Evolutionary conservation across 768 basidiomycete genomes (phyloP).

Genomic region (Leccinum aurantiacum): DNA sequence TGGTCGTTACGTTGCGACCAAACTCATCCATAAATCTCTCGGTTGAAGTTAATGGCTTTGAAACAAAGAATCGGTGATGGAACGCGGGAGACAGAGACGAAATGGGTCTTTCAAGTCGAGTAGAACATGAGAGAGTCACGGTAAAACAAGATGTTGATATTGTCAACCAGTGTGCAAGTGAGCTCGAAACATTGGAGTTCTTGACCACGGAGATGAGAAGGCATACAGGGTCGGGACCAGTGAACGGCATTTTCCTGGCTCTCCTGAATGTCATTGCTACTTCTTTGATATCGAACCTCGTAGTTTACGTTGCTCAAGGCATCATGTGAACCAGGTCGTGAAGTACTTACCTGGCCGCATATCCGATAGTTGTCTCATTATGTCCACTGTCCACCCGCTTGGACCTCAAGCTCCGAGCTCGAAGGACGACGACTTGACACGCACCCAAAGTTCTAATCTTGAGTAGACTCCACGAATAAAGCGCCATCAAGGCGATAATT

Average conservation of each 20-base stretch:
- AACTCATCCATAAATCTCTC: not conserved
- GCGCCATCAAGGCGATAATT: not conserved
- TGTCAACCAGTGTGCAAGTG: not conserved
- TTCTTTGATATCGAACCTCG: not conserved
- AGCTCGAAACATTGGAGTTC: not conserved
- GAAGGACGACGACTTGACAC: not conserved
- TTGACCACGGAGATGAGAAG: conserved; percentile 6
- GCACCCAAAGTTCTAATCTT: not conserved
- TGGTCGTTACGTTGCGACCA: conserved; percentile 1
- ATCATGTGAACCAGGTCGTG: not conserved
- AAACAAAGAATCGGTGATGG: conserved; percentile 1
- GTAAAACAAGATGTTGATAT: conserved; percentile 2
- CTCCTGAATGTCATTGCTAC: not conserved
- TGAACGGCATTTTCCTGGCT: not conserved
- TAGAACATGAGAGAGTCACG: not conserved
- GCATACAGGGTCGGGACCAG: not conserved
- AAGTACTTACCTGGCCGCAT: not conserved
- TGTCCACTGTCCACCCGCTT: not conserved
- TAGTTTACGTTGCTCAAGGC: not conserved
- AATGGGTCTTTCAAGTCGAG: not conserved
- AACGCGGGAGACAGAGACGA: not conserved
- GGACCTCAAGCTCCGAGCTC: not conserved
- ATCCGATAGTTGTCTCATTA: not conserved
- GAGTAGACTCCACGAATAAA: not conserved
- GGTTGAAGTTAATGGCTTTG: not conserved